Evolutionary conservation across 2,329 filamentous ascomycete species (phyloP).

Genomic region (Colletotrichum agaves): DNA sequence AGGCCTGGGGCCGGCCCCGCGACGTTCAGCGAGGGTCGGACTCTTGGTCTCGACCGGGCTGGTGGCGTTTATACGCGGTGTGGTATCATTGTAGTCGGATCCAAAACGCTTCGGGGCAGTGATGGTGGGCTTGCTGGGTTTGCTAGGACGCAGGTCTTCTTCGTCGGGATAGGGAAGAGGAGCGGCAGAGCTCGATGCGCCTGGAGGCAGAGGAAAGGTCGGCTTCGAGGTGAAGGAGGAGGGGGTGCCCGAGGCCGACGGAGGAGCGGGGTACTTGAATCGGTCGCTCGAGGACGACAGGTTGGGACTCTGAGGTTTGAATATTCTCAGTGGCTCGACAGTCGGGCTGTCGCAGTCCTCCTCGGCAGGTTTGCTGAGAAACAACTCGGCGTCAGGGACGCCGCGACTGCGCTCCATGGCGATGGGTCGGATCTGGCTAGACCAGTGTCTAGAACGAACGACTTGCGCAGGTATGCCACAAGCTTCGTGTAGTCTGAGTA

Average conservation of each 20-base stretch:
- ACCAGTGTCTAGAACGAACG: constrained; percentile 34
- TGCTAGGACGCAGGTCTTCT: constrained; percentile 61
- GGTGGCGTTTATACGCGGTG: constrained; percentile 64
- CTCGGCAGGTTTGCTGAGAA: constrained; percentile 70
- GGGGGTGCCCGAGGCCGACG: constrained; percentile 50
- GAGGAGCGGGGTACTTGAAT: constrained; percentile 63
- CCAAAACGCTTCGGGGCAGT: constrained; percentile 58
- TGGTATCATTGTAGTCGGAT: constrained; percentile 60
- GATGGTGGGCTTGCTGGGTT: constrained; percentile 50
- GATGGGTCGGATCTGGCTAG: constrained; percentile 43
- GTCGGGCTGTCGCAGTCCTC: constrained; percentile 76
- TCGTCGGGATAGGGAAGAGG: constrained; percentile 80
- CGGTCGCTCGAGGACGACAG: constrained; percentile 56
- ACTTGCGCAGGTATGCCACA: constrained; percentile 40
- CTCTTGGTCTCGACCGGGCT: constrained; percentile 67
- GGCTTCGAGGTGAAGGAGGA: constrained; percentile 60
- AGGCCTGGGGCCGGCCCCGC: constrained; percentile 83
- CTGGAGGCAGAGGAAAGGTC: constrained; percentile 72
- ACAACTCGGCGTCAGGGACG: constrained; percentile 83
- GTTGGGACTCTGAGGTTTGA: constrained; percentile 77
- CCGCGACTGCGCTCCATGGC: constrained; percentile 67
- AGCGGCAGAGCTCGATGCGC: constrained; percentile 75
- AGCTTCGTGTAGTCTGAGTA: constrained; percentile 22
- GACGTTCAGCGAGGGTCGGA: constrained; percentile 80
- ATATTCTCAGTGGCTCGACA: constrained; percentile 85